Evolutionary conservation across 2,329 filamentous ascomycete genomes (phyloP).

Genomic region (Teratosphaeria zuluensis): DNA sequence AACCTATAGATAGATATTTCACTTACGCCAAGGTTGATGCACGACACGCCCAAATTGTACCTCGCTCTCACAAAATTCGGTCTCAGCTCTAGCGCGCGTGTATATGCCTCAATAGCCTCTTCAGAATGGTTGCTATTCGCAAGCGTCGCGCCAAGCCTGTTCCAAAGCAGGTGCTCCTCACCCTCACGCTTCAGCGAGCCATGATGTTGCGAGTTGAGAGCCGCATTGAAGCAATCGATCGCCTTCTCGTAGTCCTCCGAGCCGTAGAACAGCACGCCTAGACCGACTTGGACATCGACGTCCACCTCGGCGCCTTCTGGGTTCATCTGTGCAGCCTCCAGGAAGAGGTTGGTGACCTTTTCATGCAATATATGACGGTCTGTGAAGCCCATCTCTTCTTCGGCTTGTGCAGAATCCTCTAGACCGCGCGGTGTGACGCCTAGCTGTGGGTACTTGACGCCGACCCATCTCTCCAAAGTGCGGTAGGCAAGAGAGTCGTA

Average conservation of each 20-base stretch:
- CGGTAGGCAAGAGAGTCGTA: conserved; percentile 96
- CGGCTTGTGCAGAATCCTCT: conserved; percentile 43
- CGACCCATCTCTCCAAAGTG: conserved; percentile 91
- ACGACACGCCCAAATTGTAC: conserved; percentile 93
- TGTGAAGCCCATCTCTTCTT: conserved; percentile 75
- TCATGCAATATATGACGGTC: conserved; percentile 84
- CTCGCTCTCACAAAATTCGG: conserved; percentile 95
- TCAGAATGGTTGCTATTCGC: conserved; percentile 90
- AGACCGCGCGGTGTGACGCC: conserved; percentile 61
- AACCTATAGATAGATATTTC: conserved; percentile 77
- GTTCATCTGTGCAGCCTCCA: conserved; percentile 81
- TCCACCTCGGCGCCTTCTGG: conserved; percentile 94
- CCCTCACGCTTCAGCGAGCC: conserved; percentile 75
- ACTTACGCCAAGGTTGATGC: conserved; percentile 91
- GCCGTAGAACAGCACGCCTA: conserved; percentile 95
- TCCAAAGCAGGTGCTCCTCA: conserved; percentile 93
- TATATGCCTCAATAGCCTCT: conserved; percentile 94
- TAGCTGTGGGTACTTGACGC: conserved; percentile 84
- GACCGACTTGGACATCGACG: conserved; percentile 91
- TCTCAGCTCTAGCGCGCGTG: conserved; percentile 77
- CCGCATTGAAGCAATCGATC: conserved; percentile 93
- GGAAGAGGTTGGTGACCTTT: conserved; percentile 83
- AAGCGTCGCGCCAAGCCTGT: conserved; percentile 87
- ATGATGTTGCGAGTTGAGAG: conserved; percentile 73
- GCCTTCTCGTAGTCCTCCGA: conserved; percentile 97